Conservation (phyloP, 2,329 filamentous ascomycete species). For the Talaromyces sp. region DNA sequence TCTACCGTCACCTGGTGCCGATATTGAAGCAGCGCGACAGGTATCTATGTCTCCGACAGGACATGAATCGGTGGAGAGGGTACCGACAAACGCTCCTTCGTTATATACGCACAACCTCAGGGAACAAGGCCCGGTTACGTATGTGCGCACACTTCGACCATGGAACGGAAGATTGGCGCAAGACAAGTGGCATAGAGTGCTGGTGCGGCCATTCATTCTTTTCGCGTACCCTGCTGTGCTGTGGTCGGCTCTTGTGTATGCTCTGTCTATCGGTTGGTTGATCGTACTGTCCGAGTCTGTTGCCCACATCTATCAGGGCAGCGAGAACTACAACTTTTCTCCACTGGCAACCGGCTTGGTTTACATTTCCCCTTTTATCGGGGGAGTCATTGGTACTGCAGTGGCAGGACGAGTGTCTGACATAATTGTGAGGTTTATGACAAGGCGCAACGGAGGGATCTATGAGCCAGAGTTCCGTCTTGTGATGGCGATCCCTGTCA, state of each 20-base stretch:
- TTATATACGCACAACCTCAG: constrained; percentile 68
- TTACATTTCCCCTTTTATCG: constrained; percentile 85
- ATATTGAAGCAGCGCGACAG: constrained; percentile 25
- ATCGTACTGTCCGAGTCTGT: constrained; percentile 91
- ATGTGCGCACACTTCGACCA: constrained; percentile 65
- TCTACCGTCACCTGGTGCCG: constrained; percentile 9
- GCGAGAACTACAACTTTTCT: constrained; percentile 69
- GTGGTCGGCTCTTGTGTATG: constrained; percentile 81
- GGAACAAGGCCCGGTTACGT: constrained; percentile 63
- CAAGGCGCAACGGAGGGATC: constrained; percentile 79
- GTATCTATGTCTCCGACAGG: constrained; percentile 22
- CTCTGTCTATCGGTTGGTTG: constrained; percentile 87
- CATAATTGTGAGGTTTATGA: constrained; percentile 74
- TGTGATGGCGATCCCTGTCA: constrained; percentile 78
- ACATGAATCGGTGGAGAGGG: constrained; percentile 27
- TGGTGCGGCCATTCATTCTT: constrained; percentile 74
- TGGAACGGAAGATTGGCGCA: constrained; percentile 73
- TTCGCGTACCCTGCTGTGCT: constrained; percentile 83
- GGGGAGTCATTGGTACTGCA: constrained; percentile 82
- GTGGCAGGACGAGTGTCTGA: constrained; percentile 87
- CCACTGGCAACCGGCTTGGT: constrained; percentile 77
- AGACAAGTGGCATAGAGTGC: constrained; percentile 75
- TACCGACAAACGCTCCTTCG: constrained; percentile 22
- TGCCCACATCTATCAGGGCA: constrained; percentile 69
- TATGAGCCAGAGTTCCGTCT: constrained; percentile 94